Evolutionary conservation across 768 basidiomycete species (phyloP).

Genomic region (Rhizopogon rudus): DNA sequence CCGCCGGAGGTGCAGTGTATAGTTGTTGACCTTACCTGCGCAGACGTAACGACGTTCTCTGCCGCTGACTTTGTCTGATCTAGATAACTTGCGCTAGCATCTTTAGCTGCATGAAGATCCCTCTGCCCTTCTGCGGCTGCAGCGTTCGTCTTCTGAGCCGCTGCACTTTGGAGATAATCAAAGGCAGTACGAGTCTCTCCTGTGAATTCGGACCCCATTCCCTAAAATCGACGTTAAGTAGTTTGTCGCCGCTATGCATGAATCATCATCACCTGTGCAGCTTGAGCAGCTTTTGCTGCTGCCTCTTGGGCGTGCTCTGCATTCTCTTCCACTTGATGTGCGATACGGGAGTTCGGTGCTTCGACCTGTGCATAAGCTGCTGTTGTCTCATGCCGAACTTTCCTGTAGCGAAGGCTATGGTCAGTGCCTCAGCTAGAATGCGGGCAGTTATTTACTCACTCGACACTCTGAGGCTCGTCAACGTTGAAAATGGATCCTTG

Average conservation of each 20-base stretch:
- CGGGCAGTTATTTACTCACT: conserved; percentile 21
- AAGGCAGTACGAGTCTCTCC: conserved; percentile 30
- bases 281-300: conserved; percentile 46
- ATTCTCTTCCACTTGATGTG: conserved; percentile 43
- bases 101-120: conserved; percentile 43
- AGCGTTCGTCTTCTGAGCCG: conserved; percentile 38
- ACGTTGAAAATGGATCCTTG: conserved; percentile 31
- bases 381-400: conserved; percentile 43
- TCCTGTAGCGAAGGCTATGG: conserved; percentile 12
- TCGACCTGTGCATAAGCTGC: conserved; percentile 48
- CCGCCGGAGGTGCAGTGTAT: not conserved
- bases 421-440: not conserved
- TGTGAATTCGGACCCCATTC: conserved; percentile 28
- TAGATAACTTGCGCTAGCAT: conserved; percentile 42
- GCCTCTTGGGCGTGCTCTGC: conserved; percentile 39
- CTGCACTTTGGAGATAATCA: conserved; percentile 32
- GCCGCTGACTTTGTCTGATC: conserved; percentile 52
- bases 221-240: conserved; percentile 11
- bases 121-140: conserved; percentile 56
- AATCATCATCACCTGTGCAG: conserved; percentile 43
- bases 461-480: conserved; percentile 26
- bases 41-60: conserved; percentile 36
- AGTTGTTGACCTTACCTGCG: conserved; percentile 30
- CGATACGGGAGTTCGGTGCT: conserved; percentile 36
- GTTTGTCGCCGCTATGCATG: not conserved